A percentile compares a stretch with the other conserved stretches of the same genome.
phyloP scores from a whole-genome alignment of 106 monocot genomes.

The Dioscorea zingiberensis region DNA sequence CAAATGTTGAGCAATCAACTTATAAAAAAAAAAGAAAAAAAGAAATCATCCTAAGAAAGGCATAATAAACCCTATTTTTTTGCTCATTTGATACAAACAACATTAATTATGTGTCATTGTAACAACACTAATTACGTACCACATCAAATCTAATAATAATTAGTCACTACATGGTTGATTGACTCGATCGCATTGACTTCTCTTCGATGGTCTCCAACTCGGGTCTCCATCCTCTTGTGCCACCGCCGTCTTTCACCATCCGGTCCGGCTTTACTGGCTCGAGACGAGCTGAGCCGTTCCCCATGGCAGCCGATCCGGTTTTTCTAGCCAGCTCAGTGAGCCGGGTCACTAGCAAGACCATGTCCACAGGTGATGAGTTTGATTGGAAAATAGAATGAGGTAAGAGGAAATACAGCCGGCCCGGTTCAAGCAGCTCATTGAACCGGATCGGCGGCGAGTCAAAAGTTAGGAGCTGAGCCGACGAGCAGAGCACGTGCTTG shows the following conservation, averaged over 20 bases:
- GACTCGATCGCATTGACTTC: slow-evolving; percentile 25
- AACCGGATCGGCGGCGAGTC: slow-evolving; percentile 22
- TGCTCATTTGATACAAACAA: no score
- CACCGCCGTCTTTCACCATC: not conserved
- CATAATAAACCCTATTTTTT: no score
- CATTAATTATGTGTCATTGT: no score
- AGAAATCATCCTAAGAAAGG: no score
- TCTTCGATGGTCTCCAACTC: slow-evolving; percentile 71
- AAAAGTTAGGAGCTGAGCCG: slow-evolving; percentile 38
- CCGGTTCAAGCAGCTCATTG: slow-evolving; percentile 47
- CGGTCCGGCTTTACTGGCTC: slow-evolving; percentile 3
- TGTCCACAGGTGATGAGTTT: slow-evolving; percentile 45
- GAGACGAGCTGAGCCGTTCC: not conserved
- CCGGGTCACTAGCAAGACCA: slow-evolving; percentile 36
- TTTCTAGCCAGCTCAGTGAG: slow-evolving; percentile 45
- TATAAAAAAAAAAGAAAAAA: no score
- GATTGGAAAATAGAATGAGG: slow-evolving; percentile 52
- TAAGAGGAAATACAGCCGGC: slow-evolving; percentile 66
- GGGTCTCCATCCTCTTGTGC: slow-evolving; percentile 43
- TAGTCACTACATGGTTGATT: no score
- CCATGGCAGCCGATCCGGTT: not conserved
- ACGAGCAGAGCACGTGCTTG: slow-evolving; percentile 47
- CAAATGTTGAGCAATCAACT: no score
- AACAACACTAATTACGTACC: no score
- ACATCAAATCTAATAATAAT: no score